Evolutionary conservation across 176 grass and related monocot genomes (phyloP).

Genomic region (Aegilops longissima): DNA sequence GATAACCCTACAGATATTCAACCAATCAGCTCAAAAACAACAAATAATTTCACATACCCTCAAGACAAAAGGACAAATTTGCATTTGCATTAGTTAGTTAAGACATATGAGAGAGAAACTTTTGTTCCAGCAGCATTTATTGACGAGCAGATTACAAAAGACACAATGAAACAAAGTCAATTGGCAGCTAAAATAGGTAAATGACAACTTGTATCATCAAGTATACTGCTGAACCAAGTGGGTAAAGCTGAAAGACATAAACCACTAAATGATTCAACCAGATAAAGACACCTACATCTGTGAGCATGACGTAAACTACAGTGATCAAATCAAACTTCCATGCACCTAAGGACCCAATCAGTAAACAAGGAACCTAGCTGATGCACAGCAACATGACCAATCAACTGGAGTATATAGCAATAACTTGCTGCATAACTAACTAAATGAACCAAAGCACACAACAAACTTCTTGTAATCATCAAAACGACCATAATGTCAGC

Average conservation of each 20-base stretch:
- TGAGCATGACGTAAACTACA: background rate
- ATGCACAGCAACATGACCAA: background rate
- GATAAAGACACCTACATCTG: background rate
- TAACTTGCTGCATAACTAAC: slow-evolving; percentile 2
- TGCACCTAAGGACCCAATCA: background rate
- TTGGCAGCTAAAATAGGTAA: background rate
- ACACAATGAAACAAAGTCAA: background rate
- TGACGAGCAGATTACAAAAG: background rate
- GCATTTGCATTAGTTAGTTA: background rate
- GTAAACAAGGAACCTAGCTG: background rate
- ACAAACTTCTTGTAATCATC: background rate
- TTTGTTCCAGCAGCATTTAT: background rate
- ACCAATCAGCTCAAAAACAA: slow-evolving; percentile 27
- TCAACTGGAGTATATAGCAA: background rate
- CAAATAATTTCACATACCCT: background rate
- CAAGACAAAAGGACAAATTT: background rate
- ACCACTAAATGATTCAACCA: slow-evolving; percentile 11
- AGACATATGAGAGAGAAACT: background rate
- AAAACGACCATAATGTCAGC: background rate
- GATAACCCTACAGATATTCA: slow-evolving; percentile 60
- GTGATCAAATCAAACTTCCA: slow-evolving; percentile 1
- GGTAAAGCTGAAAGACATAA: background rate
- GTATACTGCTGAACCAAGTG: background rate
- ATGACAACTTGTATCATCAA: background rate
- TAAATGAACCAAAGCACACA: background rate